phyloP scores from a whole-genome alignment of 768 basidiomycete genomes.

The Psilocybe cubensis region DNA sequence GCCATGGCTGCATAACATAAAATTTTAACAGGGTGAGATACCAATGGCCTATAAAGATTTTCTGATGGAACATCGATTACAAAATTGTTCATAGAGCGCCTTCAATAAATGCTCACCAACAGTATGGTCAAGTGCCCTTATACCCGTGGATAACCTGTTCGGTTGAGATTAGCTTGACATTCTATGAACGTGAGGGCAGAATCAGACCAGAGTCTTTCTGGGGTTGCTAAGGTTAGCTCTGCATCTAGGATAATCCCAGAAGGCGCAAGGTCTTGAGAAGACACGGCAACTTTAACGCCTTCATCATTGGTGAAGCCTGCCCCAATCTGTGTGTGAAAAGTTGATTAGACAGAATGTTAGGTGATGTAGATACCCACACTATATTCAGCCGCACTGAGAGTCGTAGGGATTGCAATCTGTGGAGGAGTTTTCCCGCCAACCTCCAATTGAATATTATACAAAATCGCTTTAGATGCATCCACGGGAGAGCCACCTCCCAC shows the following conservation, averaged over 20 bases:
- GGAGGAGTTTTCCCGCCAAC: conserved; percentile 51
- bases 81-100: neutral
- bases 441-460: conserved; percentile 64
- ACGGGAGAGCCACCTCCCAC: conserved; percentile 84
- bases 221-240: conserved; percentile 72
- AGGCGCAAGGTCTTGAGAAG: conserved; percentile 61
- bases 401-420: conserved; percentile 84
- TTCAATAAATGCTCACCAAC: conserved; percentile 50
- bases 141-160: conserved; percentile 74
- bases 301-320: conserved; percentile 76
- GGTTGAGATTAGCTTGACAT: conserved; percentile 2
- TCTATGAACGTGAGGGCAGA: conserved; percentile 5
- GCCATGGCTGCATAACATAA: conserved; percentile 68
- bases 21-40: conserved; percentile 62
- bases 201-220: conserved; percentile 71
- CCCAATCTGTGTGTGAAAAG: conserved; percentile 44
- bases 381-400: conserved; percentile 80
- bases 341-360: neutral
- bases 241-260: conserved; percentile 80
- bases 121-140: conserved; percentile 80
- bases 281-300: conserved; percentile 65
- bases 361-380: conserved; percentile 41
- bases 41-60: conserved; percentile 59
- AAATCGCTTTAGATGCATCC: conserved; percentile 76
- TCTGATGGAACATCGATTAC: conserved; percentile 40